A percentile compares a stretch with the other conserved stretches of the same genome.
Conservation (phyloP, 2,329 filamentous ascomycete genomes). For the Cryoendolithus antarcticus region DNA sequence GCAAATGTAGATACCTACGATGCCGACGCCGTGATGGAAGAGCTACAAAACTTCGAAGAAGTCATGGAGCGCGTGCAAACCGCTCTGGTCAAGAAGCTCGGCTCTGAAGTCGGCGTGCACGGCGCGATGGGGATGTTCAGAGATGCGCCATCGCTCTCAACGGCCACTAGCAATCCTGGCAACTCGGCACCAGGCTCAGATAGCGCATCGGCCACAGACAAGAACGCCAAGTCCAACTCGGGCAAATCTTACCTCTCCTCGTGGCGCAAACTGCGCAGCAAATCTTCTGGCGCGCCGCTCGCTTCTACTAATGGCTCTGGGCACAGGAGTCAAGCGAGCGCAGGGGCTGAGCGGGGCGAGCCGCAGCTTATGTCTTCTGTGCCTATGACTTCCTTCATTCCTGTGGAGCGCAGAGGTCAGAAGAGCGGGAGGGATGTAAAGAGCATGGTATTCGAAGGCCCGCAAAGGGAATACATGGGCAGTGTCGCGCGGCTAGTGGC, state of each 20-base stretch:
- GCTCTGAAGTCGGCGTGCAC: conserved; percentile 82
- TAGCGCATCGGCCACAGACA: conserved; percentile 24
- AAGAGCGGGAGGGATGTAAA: conserved; percentile 40
- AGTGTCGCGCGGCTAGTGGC: conserved; percentile 84
- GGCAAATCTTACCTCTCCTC: conserved; percentile 70
- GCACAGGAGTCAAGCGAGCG: not conserved
- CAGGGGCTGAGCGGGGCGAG: conserved; percentile 33
- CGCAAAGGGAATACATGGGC: conserved; percentile 82
- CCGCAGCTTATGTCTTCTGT: conserved; percentile 41
- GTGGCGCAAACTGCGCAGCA: conserved; percentile 80
- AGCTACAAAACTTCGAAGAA: conserved; percentile 80
- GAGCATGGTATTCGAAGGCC: conserved; percentile 62
- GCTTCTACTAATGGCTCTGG: conserved; percentile 4
- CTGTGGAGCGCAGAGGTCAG: conserved; percentile 38
- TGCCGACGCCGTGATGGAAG: conserved; percentile 81
- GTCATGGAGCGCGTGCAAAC: conserved; percentile 78
- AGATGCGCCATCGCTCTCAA: conserved; percentile 37
- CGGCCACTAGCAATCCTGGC: conserved; percentile 8
- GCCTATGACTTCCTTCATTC: conserved; percentile 57
- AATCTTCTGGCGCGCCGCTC: conserved; percentile 57
- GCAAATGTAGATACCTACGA: conserved; percentile 76
- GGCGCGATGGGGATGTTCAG: conserved; percentile 63
- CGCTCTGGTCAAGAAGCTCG: conserved; percentile 67
- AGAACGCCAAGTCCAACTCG: conserved; percentile 40
- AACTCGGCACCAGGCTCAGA: conserved; percentile 20